Evolutionary conservation across 768 basidiomycete genomes (phyloP).

Genomic region (Podaxis sp.): DNA sequence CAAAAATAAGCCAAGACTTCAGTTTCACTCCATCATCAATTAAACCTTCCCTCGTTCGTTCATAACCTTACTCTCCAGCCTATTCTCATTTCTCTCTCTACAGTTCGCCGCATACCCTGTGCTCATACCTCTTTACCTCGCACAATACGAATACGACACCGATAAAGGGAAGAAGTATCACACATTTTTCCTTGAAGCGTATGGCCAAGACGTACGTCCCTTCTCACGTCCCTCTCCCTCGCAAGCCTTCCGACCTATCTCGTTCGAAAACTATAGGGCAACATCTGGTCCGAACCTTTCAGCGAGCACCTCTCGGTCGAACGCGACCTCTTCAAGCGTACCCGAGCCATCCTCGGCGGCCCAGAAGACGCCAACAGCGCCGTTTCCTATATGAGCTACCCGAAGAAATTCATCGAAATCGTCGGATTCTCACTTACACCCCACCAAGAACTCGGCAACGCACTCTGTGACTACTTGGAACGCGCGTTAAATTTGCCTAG

Average conservation of each 20-base stretch:
- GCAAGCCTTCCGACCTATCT: background rate
- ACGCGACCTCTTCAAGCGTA: background rate
- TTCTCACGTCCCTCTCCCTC: background rate
- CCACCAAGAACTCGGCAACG: conserved; percentile 15
- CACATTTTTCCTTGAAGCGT: conserved; percentile 19
- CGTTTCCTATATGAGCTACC: conserved; percentile 10
- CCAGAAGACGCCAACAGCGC: background rate
- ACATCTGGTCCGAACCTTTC: conserved; percentile 13
- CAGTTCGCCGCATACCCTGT: conserved; percentile 64
- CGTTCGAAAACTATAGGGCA: conserved; percentile 7
- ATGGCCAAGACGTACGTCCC: conserved; percentile 15
- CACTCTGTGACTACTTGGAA: conserved; percentile 22
- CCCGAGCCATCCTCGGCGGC: background rate
- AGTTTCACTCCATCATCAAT: conserved; percentile 45
- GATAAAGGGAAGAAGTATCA: background rate
- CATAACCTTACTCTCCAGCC: conserved; percentile 6
- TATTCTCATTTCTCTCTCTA: background rate
- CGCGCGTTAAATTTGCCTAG: conserved; percentile 15
- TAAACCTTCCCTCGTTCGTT: conserved; percentile 44
- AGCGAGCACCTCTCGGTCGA: background rate
- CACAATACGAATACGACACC: conserved; percentile 39
- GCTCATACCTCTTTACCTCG: conserved; percentile 63
- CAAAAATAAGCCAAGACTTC: conserved; percentile 36
- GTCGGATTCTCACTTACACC: conserved; percentile 20
- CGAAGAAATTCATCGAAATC: conserved; percentile 17